phyloP scores from a whole-genome alignment of 2,329 filamentous ascomycete genomes.

The Tothia fuscella region DNA sequence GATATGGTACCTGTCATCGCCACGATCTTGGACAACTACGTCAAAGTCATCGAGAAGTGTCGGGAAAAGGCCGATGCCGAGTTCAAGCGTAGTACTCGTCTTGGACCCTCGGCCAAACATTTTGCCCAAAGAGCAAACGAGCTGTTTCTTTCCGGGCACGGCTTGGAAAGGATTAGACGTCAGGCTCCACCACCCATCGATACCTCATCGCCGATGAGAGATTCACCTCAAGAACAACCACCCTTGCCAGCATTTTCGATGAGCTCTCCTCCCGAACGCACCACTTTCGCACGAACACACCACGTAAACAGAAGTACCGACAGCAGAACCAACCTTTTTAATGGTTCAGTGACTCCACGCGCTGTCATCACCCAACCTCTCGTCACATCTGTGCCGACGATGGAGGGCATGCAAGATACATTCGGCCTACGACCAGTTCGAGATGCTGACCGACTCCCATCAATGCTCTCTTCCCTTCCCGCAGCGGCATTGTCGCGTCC shows the following conservation, averaged over 20 bases:
- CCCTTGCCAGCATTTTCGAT: conserved; percentile 38
- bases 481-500: conserved; percentile 73
- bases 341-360: conserved; percentile 34
- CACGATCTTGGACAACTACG: conserved; percentile 96
- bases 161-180: conserved; percentile 38
- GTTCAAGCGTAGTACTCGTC: conserved; percentile 45
- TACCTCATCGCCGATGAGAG: conserved; percentile 49
- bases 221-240: conserved; percentile 17
- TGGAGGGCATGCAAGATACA: conserved; percentile 52
- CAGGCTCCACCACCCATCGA: conserved; percentile 80
- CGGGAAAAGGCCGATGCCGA: conserved; percentile 77
- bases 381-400: conserved; percentile 54
- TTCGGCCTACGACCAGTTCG: conserved; percentile 68
- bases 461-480: conserved; percentile 61
- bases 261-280: conserved; percentile 59
- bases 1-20: conserved; percentile 99
- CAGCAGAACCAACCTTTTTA: conserved; percentile 32
- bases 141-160: background rate
- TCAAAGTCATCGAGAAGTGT: conserved; percentile 87
- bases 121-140: background rate
- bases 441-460: conserved; percentile 70
- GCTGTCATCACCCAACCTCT: conserved; percentile 49
- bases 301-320: conserved; percentile 39
- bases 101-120: background rate
- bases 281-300: conserved; percentile 48